Conservation (phyloP, 1,139 yeast genomes). For the Nakaseomyces delphensis region DNA sequence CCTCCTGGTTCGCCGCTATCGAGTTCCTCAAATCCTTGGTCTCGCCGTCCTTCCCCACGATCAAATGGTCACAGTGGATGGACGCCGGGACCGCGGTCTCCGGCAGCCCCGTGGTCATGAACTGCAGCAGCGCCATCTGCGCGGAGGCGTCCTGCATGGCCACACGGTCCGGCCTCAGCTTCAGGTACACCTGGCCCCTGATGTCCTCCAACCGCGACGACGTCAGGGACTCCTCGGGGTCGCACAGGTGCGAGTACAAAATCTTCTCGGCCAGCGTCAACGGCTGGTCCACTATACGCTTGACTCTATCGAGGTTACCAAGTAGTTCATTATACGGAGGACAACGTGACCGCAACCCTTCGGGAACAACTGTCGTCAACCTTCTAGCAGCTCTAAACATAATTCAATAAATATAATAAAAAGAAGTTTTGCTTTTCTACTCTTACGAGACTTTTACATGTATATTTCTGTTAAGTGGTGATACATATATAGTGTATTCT, state of each 20-base stretch:
- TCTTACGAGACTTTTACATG: background rate
- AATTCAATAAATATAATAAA: no score
- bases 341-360: constrained; percentile 55
- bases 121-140: constrained; percentile 92
- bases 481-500: background rate
- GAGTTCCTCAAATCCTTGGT: constrained; percentile 64
- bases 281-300: constrained; percentile 59
- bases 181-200: constrained; percentile 79
- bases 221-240: constrained; percentile 72
- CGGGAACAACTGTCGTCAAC: constrained; percentile 42
- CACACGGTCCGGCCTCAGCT: constrained; percentile 92
- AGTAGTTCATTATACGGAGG: constrained; percentile 83
- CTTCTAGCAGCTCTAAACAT: constrained; percentile 17
- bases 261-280: constrained; percentile 91
- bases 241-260: constrained; percentile 77
- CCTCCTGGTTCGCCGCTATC: constrained; percentile 81
- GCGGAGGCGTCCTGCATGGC: constrained; percentile 99
- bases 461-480: background rate
- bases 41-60: constrained; percentile 93
- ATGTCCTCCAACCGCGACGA: constrained; percentile 39
- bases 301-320: constrained; percentile 52
- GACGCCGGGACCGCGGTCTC: constrained; percentile 88
- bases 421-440: background rate
- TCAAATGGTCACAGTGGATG: constrained; percentile 94
- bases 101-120: constrained; percentile 90